Base-by-base conservation (phyloP, 306 rosid genomes). In the Comarum palustre region DNA sequence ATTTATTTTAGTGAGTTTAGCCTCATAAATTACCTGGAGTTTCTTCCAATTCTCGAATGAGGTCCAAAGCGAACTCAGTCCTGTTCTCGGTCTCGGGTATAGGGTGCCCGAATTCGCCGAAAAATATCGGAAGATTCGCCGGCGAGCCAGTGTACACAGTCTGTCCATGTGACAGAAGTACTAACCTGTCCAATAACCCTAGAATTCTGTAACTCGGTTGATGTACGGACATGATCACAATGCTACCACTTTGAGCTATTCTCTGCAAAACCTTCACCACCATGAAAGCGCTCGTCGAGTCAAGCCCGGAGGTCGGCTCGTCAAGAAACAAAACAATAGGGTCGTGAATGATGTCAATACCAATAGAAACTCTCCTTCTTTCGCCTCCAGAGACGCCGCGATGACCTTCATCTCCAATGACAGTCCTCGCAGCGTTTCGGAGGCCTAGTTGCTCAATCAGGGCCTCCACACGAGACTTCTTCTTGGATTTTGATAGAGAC, bases 211-310 rank as follows among this genome's bases (percentile, higher is more conserved):
- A 93, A 67, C 98, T 93, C 0, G 98, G 98, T 52, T 93, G 98
- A 48, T 93, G 98, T 12, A 93, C 77, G 3, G 98, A 90, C 88
- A 85, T 84, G 70, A 93, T 68, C 1, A 93, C 92, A 27, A 93
- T 86, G 80, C 98, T 93, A 3, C 98, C 98, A 59, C 90, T 89
- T 69, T 85, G 93, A 0, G 98, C 96, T 22, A 93, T 93, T 55
- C 94, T 71, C 77, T 93, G 88, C 25, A 93, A 55, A 1, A 93
- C 98, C 70, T 93, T 90, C 16, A 93, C 98, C 5, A 93, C 97
- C 98, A 93, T 90, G 86, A 74, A 93, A 4, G 98, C 97, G 22
- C 94, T 87, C 7, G 98, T 93, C 15, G 98, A 93, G 68, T 93
- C 98, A 0, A 93, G 85, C 0, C 98, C 98, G 0, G 98, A 90